Conservation (phyloP, 1,139 yeast genomes). For the Sugiyamaella neomexicana region DNA sequence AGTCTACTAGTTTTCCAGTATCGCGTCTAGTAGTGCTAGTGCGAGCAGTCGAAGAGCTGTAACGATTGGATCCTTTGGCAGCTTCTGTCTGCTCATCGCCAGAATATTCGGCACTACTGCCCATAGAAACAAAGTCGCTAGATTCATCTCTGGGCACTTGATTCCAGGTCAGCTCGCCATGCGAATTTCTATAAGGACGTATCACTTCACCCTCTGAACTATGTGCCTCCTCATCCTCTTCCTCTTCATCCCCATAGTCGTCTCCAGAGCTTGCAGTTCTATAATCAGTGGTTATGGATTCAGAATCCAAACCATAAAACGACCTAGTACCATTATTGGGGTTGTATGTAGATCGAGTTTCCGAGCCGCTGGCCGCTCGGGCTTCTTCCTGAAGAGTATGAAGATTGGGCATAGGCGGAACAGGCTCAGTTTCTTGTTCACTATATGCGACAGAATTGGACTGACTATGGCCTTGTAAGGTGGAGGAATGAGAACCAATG, state of each 20-base stretch:
- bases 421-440: constrained; percentile 4
- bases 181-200: constrained; percentile 38
- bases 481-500: constrained; percentile 32
- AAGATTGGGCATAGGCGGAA: constrained; percentile 16
- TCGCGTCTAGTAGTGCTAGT: constrained; percentile 12
- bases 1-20: constrained; percentile 16
- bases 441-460: constrained; percentile 18
- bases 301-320: constrained; percentile 19
- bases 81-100: constrained; percentile 19
- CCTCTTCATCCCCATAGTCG: constrained; percentile 19
- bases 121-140: constrained; percentile 18
- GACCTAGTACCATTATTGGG: constrained; percentile 9
- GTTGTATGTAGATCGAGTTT: not conserved
- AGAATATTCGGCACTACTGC: constrained; percentile 13
- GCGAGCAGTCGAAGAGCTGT: constrained; percentile 13
- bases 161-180: constrained; percentile 40
- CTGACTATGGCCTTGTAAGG: constrained; percentile 22
- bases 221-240: constrained; percentile 21
- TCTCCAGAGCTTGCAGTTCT: constrained; percentile 33
- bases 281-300: constrained; percentile 21
- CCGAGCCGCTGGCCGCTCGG: not conserved
- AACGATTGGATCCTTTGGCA: constrained; percentile 10
- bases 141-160: constrained; percentile 25
- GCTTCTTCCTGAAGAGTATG: constrained; percentile 17
- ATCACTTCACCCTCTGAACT: constrained; percentile 30